Percentiles rank a stretch among this genome's conserved stretches.
These are phyloP conservation scores for Candida insectorum DNA, from an alignment of 805 yeast genomes.

Conservation along the genomic window DNA sequence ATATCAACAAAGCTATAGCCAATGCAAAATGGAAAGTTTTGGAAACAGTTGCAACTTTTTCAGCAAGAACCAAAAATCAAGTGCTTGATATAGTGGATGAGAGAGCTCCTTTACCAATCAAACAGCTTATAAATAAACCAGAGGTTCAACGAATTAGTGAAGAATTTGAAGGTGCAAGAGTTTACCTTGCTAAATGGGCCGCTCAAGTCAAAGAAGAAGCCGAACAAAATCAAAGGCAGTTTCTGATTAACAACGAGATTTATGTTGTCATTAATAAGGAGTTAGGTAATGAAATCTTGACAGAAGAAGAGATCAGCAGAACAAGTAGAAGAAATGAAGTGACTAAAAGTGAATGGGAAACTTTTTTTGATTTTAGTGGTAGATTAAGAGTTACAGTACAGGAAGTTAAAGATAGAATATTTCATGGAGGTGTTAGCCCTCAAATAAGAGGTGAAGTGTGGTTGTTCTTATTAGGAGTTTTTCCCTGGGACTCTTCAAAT, in stretches of 20 bases:
- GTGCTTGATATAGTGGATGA: conserved; percentile 65
- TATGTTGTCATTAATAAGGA: conserved; percentile 57
- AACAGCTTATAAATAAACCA: conserved; percentile 63
- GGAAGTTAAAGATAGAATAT: conserved; percentile 79
- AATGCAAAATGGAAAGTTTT: conserved; percentile 84
- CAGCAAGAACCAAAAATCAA: conserved; percentile 45
- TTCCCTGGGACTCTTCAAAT: conserved; percentile 80
- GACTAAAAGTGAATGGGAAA: conserved; percentile 74
- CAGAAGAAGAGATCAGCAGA: conserved; percentile 55
- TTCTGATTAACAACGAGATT: conserved; percentile 55
- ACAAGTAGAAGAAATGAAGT: conserved; percentile 68
- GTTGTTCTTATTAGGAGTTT: conserved; percentile 79
- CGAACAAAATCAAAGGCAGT: conserved; percentile 50
- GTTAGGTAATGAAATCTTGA: conserved; percentile 55
- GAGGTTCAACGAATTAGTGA: conserved; percentile 79
- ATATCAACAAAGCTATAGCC: conserved; percentile 49
- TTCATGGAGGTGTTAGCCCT: conserved; percentile 81
- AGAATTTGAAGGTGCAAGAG: conserved; percentile 90
- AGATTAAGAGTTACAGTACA: conserved; percentile 64
- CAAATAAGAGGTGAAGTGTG: conserved; percentile 71
- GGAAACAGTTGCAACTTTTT: conserved; percentile 78
- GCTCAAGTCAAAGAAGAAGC: conserved; percentile 90
- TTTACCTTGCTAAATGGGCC: conserved; percentile 96
- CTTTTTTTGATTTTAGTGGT: conserved; percentile 79
- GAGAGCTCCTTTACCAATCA: conserved; percentile 58